phyloP scores from a whole-genome alignment of 164 flowering plant genomes.

The Annona squamosa region DNA sequence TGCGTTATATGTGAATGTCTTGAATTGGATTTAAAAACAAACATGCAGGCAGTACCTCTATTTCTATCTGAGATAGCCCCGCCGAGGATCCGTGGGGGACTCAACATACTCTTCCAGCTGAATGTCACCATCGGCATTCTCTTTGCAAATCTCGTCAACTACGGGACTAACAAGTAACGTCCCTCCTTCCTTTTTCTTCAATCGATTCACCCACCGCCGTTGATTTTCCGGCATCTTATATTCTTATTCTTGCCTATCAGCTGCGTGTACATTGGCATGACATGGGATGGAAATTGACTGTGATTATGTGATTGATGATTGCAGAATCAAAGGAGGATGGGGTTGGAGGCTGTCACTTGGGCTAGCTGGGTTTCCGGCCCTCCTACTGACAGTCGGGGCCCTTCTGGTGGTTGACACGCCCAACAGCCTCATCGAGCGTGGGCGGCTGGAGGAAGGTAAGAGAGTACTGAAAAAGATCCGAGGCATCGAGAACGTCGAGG shows the following conservation, averaged over 20 bases:
- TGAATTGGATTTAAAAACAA: background rate
- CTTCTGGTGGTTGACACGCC: conserved; percentile 78
- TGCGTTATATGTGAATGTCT: background rate
- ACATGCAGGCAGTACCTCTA: conserved; percentile 76
- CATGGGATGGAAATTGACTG: no score
- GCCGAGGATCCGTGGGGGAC: conserved; percentile 81
- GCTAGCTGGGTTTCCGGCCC: conserved; percentile 76
- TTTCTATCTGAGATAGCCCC: conserved; percentile 98
- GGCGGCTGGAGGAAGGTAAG: conserved; percentile 51
- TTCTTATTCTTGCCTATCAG: no score
- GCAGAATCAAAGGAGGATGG: conserved; percentile 74
- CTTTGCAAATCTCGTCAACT: conserved; percentile 83
- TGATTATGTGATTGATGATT: background rate
- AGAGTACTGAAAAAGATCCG: conserved; percentile 21
- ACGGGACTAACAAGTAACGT: conserved; percentile 78
- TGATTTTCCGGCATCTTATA: background rate
- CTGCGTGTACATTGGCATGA: no score
- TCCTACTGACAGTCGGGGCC: conserved; percentile 62
- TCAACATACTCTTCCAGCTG: conserved; percentile 88
- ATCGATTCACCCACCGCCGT: no score
- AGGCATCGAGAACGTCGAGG: conserved; percentile 21
- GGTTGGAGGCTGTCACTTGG: conserved; percentile 95
- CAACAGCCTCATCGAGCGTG: conserved; percentile 86
- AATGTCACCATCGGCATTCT: conserved; percentile 92
- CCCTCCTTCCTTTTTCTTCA: background rate